Base-by-base conservation (phyloP, 192 early-diverging fungal species). In the Chytriomyces hyalinus region DNA sequence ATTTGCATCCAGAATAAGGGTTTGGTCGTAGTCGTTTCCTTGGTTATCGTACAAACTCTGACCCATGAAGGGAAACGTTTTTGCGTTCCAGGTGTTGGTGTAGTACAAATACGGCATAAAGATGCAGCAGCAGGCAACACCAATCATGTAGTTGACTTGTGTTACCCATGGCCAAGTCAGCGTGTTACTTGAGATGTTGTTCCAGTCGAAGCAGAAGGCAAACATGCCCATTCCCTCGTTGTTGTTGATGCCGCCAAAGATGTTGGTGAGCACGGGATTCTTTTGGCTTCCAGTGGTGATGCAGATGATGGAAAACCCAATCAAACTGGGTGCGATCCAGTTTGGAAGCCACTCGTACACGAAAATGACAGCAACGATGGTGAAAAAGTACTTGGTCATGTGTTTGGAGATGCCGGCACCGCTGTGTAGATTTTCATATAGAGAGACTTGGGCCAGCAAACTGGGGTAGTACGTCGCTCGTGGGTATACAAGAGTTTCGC, bases 401-500 rank as follows among this genome's bases (percentile, higher is more conserved):
- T 82, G 1, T 68, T 45, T 49, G 11, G 48, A 49, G 20, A 60
- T 15, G 17, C 53, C 70, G 53, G 20, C 50, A 17, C 50, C 53
- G 53, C 90, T 87, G 78, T 96, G 93, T 48, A 95, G 86, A 5
- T 92, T 90, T 26, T 91, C 89, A 83, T 93, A 96, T 22, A 95
- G 81, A 13, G 92, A 89, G 50, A 93, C 90, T 53, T 90, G 89
- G 57, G 93, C 84, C 46, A 97, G 86, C 57, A 87, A 91, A 2
- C 84, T 72, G 7, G 94, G 94, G 92, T 93, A 97, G 49, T 93
- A 86, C 92, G 94, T 95, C 6, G 88, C 81, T 5, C 91, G 82
- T 9, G 94, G 94, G 50, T 92, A 90, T 3, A 96, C 94, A 20
- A 96, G 87, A 80, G 89, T 93, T n/a, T 87, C 83, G 49, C 93